Evolutionary conservation across 371 early-diverging fungal genomes (phyloP).

Genomic region (Mortierella sp.): DNA sequence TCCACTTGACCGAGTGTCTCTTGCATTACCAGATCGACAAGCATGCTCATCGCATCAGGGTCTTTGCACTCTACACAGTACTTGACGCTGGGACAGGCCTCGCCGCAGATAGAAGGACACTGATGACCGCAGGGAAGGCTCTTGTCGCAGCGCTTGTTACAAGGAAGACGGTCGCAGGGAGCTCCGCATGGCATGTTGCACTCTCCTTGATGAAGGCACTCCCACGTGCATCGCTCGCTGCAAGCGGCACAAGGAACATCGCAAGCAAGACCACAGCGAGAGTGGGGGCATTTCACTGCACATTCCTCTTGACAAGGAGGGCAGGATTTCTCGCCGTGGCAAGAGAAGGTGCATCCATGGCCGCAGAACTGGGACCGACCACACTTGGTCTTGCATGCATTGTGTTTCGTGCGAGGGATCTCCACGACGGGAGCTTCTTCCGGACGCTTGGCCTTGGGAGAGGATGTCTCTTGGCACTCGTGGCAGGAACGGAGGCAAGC

Average conservation of each 20-base stretch:
- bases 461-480: slow-evolving; percentile 23
- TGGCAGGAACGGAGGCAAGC: slow-evolving; percentile 31
- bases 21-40: slow-evolving; percentile 60
- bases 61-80: slow-evolving; percentile 61
- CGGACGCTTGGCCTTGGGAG: background rate
- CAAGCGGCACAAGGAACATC: slow-evolving; percentile 60
- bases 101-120: slow-evolving; percentile 68
- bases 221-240: slow-evolving; percentile 61
- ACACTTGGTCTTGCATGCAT: slow-evolving; percentile 22
- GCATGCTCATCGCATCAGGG: slow-evolving; percentile 20
- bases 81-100: slow-evolving; percentile 57
- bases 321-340: slow-evolving; percentile 54
- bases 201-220: slow-evolving; percentile 60
- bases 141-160: slow-evolving; percentile 62
- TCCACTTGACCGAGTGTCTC: slow-evolving; percentile 55
- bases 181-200: slow-evolving; percentile 67
- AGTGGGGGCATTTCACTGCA: slow-evolving; percentile 58
- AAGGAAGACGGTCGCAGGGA: slow-evolving; percentile 68
- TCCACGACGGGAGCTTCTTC: background rate
- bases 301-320: slow-evolving; percentile 61
- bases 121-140: slow-evolving; percentile 63
- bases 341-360: slow-evolving; percentile 25
- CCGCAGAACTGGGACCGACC: slow-evolving; percentile 28
- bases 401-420: slow-evolving; percentile 26
- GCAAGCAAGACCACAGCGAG: slow-evolving; percentile 56